Evolutionary conservation across 768 basidiomycete genomes (phyloP).

Genomic region (Tricholoma hemisulphureum): DNA sequence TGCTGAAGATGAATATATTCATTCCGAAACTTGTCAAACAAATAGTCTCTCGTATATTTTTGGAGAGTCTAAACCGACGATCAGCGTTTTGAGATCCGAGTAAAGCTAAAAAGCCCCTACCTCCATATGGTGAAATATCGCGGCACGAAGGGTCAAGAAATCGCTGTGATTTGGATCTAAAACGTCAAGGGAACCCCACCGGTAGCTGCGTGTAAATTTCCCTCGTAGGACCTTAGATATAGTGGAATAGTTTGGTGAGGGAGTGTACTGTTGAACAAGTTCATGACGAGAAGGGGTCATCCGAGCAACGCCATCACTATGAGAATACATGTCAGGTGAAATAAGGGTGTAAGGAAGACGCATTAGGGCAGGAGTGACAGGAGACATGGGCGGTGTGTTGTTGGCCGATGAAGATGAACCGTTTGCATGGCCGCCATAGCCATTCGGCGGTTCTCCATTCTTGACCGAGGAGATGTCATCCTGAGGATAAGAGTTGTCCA

Average conservation of each 20-base stretch:
- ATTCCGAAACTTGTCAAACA: conserved; percentile 72
- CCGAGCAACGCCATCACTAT: conserved; percentile 74
- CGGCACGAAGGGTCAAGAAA: conserved; percentile 71
- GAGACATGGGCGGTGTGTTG: conserved; percentile 67
- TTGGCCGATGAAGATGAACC: conserved; percentile 49
- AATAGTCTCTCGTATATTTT: conserved; percentile 81
- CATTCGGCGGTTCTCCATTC: conserved; percentile 54
- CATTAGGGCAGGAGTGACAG: conserved; percentile 55
- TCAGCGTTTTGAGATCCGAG: not conserved
- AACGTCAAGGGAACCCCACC: conserved; percentile 84
- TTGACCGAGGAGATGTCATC: conserved; percentile 45
- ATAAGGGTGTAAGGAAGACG: conserved; percentile 83
- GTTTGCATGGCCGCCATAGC: conserved; percentile 49
- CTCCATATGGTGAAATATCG: conserved; percentile 87
- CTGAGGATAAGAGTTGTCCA: conserved; percentile 52
- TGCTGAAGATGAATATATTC: conserved; percentile 54
- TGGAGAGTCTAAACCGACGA: conserved; percentile 62
- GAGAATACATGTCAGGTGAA: conserved; percentile 80
- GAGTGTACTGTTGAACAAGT: conserved; percentile 71
- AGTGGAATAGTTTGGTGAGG: conserved; percentile 44
- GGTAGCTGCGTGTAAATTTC: conserved; percentile 69
- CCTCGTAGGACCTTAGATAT: conserved; percentile 52
- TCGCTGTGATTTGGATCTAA: conserved; percentile 79
- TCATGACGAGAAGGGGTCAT: conserved; percentile 63
- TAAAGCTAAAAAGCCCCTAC: conserved; percentile 41